These are phyloP conservation scores for Rhizoclosmatium globosum DNA, from an alignment of 192 early-diverging fungal genomes.

Conservation along the genomic window DNA sequence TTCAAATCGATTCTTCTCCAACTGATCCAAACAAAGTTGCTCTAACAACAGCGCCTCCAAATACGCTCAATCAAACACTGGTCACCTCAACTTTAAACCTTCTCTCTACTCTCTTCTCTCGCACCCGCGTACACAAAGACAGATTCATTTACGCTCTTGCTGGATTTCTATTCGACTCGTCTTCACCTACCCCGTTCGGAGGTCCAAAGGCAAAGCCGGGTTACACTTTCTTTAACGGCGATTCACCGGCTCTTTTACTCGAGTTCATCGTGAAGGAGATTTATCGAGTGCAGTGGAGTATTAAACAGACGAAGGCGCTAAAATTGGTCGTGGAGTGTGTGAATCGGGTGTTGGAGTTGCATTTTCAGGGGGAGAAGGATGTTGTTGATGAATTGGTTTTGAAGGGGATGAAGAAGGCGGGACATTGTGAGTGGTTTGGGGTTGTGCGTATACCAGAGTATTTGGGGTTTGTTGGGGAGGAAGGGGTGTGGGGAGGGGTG, in stretches of 20 bases:
- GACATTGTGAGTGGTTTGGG: not conserved
- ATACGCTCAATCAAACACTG: no score
- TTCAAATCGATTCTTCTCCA: no score
- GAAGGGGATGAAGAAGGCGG: conserved; percentile 19
- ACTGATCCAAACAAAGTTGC: no score
- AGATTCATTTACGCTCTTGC: not conserved
- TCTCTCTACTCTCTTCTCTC: no score
- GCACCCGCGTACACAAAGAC: not conserved
- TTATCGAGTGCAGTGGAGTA: not conserved
- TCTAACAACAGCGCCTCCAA: no score
- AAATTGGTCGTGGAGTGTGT: conserved; percentile 6
- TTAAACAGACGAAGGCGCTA: not conserved
- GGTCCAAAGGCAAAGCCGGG: not conserved
- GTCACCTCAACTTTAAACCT: no score
- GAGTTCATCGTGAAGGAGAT: not conserved
- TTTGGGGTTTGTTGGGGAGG: not conserved
- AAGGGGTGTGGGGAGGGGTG: not conserved
- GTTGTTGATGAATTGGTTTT: conserved; percentile 11
- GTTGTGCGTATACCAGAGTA: not conserved
- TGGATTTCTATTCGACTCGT: not conserved
- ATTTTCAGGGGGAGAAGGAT: not conserved
- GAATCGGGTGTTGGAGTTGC: not conserved
- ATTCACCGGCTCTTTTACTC: not conserved
- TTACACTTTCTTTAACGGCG: not conserved
- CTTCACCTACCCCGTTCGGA: not conserved